These are phyloP conservation scores for Samsoniella hepiali DNA, from an alignment of 2,329 filamentous ascomycete genomes.

Conservation along the genomic window DNA sequence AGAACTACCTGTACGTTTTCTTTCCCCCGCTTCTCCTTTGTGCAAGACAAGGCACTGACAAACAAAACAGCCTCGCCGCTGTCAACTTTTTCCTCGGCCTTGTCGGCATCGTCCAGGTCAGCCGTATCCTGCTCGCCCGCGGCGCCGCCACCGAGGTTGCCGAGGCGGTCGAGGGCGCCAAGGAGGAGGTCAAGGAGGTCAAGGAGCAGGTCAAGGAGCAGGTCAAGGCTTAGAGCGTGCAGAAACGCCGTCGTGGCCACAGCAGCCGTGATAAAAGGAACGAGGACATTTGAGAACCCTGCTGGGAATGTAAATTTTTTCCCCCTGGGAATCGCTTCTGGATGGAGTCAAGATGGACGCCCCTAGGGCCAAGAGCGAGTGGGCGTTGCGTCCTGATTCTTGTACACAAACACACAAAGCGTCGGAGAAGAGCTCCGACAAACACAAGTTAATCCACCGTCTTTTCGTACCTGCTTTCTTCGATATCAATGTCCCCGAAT, in stretches of 20 bases:
- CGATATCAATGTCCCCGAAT: not conserved
- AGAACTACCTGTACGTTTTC: slow-evolving; percentile 74
- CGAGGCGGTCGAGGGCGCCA: slow-evolving; percentile 39
- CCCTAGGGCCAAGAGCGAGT: not conserved
- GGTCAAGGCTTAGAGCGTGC: slow-evolving; percentile 27
- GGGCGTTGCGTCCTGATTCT: not conserved
- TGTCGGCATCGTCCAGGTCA: slow-evolving; percentile 79
- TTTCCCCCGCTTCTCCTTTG: not conserved
- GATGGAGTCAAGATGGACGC: not conserved
- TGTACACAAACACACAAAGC: not conserved
- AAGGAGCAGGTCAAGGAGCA: slow-evolving; percentile 21
- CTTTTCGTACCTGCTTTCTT: not conserved
- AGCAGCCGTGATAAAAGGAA: not conserved
- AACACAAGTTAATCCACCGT: not conserved
- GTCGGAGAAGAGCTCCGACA: not conserved
- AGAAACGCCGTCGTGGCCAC: not conserved
- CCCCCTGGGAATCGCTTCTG: not conserved
- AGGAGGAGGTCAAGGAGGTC: slow-evolving; percentile 31
- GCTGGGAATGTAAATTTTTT: not conserved
- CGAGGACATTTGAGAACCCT: no score
- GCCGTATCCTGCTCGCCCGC: slow-evolving; percentile 69
- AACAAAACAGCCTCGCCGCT: slow-evolving; percentile 66
- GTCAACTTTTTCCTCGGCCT: slow-evolving; percentile 98
- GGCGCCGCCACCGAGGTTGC: slow-evolving; percentile 48
- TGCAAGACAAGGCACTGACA: not conserved